These are phyloP conservation scores for Kickxella alabastrina DNA, from an alignment of 192 early-diverging fungal species.

Conservation along the genomic window DNA sequence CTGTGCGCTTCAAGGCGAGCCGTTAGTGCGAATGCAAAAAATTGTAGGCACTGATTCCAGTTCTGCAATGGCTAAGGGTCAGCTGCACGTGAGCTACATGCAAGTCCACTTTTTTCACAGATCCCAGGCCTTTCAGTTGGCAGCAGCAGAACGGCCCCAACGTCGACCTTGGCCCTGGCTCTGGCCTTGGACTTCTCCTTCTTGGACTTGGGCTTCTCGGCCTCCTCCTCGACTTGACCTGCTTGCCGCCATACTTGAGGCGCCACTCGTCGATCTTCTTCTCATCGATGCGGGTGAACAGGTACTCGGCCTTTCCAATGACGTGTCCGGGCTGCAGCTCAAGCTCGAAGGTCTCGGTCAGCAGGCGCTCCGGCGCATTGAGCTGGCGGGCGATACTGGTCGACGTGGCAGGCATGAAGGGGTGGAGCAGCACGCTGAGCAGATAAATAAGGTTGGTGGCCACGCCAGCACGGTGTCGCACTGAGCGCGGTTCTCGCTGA, in stretches of 20 bases:
- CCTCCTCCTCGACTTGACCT: not conserved
- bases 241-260: slow-evolving; percentile 70
- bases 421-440: slow-evolving; percentile 78
- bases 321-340: slow-evolving; percentile 82
- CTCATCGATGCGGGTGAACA: slow-evolving; percentile 89
- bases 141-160: no score
- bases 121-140: no score
- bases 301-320: slow-evolving; percentile 82
- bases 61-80: no score
- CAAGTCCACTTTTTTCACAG: no score
- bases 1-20: no score
- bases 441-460: slow-evolving; percentile 89
- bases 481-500: slow-evolving; percentile 65
- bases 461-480: slow-evolving; percentile 86
- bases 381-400: slow-evolving; percentile 78
- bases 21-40: no score
- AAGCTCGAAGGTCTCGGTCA: slow-evolving; percentile 71
- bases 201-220: slow-evolving; percentile 10
- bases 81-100: no score
- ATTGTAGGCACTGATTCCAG: no score
- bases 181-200: slow-evolving; percentile 2
- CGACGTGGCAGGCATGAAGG: slow-evolving; percentile 89
- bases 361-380: slow-evolving; percentile 71
- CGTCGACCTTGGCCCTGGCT: not conserved
- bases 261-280: slow-evolving; percentile 76